Evolutionary conservation across 129 eudicot species (phyloP).

Genomic region (Helianthus tuberosus): DNA sequence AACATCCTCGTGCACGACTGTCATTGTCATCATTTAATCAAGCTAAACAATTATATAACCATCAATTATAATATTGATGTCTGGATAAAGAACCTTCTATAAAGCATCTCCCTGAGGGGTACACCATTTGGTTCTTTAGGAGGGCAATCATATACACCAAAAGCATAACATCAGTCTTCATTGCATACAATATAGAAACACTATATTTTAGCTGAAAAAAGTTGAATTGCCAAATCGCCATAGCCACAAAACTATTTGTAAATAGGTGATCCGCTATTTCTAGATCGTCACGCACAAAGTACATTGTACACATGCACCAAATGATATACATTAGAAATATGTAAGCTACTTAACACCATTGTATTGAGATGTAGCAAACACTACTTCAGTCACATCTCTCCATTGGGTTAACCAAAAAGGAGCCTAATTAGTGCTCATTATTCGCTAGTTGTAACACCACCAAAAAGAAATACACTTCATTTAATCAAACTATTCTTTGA

Average conservation of each 20-base stretch:
- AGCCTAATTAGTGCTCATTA: slow-evolving; percentile 14
- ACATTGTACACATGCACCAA: no score
- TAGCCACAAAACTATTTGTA: no score
- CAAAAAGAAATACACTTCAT: slow-evolving; percentile 18
- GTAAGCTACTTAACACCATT: slow-evolving; percentile 20
- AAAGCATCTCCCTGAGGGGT: slow-evolving; percentile 68
- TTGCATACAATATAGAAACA: slow-evolving; percentile 40
- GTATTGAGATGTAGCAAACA: background rate
- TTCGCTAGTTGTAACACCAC: slow-evolving; percentile 92
- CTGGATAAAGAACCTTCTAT: background rate
- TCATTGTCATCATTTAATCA: slow-evolving; percentile 14
- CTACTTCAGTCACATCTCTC: slow-evolving; percentile 6
- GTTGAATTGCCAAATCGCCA: no score
- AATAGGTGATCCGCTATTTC: no score
- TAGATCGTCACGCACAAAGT: no score
- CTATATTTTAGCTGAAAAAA: no score
- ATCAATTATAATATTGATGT: background rate
- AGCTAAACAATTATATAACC: slow-evolving; percentile 7
- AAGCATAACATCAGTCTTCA: slow-evolving; percentile 75
- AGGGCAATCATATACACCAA: no score
- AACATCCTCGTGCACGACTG: slow-evolving; percentile 93
- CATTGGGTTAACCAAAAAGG: slow-evolving; percentile 10
- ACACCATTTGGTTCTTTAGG: no score
- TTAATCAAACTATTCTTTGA: no score
- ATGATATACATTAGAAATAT: slow-evolving; percentile 27